Evolutionary conservation across 2,329 filamentous ascomycete genomes (phyloP), one percentile per base, ranked within the genome.

Genomic region (Trichoderma koningii): DNA sequence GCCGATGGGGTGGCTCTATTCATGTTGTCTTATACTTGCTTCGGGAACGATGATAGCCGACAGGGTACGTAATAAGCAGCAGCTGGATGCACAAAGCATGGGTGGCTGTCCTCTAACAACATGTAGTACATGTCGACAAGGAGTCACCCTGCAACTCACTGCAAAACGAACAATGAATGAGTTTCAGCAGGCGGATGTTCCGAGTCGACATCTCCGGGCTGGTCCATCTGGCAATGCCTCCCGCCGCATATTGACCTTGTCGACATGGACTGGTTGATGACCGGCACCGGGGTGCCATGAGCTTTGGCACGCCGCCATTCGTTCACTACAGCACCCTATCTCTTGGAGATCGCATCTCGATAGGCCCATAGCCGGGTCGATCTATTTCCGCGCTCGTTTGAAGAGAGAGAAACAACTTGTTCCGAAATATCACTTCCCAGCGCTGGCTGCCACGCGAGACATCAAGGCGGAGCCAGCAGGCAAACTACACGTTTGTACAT

Each of bases 251-350:
- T 38, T 3, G 34, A 38, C 34, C 34, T 38, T 38, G 34, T 9
- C 12, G 10, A 14, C n/a, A 4, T 17, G 28, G 21, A 3, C 1
- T n/a, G 26, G 50, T 34, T 10, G 48, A 10, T 30, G 50, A 34
- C 50, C 30, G 19, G 50, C 50, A 52, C 50, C 50, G 42, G 57
- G 28, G 59, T 23, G 15, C 50, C 21, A 53, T 38, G 44, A 28
- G 17, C 12, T 47, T 63, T 45, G 41, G 59, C 34, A 42, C 45
- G 59, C 50, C 44, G 44, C 44, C 19, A 38, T 55, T 55, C 26
- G 59, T 62, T 17, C 59, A 17, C 45, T 63, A 45, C 59, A 63
- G 41, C 59, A 63, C 59, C 59, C 41, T 38, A 63, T 63, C 59
- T 63, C 44, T 17, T 63, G 26, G 10, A 53, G 50, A 63, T 63